Conservation (phyloP, 2,329 filamentous ascomycete species). For the Colletotrichum echinochloae region DNA sequence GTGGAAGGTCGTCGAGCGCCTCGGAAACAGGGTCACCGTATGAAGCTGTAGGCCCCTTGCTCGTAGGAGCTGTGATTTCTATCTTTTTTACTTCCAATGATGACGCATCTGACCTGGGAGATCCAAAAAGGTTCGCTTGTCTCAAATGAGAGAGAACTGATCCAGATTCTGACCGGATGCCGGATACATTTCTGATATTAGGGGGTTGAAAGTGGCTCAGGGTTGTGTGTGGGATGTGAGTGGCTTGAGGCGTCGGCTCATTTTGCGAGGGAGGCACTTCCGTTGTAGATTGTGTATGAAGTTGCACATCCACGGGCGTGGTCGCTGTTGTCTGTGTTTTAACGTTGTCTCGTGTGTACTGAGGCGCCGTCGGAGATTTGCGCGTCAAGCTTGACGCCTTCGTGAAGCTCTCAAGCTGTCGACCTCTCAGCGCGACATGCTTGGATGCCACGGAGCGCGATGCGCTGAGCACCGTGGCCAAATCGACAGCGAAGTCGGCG, state of each 20-base stretch:
- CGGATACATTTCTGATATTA: constrained; percentile 8
- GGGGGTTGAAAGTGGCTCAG: constrained; percentile 6
- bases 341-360: constrained; percentile 5
- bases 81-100: constrained; percentile 6
- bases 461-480: constrained; percentile 76
- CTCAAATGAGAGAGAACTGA: constrained; percentile 37
- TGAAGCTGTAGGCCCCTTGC: background rate
- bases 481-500: constrained; percentile 75
- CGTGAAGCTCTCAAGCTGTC: constrained; percentile 65
- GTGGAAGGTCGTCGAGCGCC: constrained; percentile 52
- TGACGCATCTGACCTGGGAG: constrained; percentile 36
- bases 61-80: background rate
- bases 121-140: constrained; percentile 22
- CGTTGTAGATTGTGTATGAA: background rate
- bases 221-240: constrained; percentile 35
- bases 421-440: constrained; percentile 68
- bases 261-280: background rate
- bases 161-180: constrained; percentile 23
- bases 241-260: background rate
- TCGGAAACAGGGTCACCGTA: constrained; percentile 20
- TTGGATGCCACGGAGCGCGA: constrained; percentile 75
- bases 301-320: background rate
- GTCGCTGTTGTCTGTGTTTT: background rate
- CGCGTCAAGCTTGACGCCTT: constrained; percentile 58
- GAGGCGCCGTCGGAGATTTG: constrained; percentile 20